A percentile compares a stretch with the other conserved stretches of the same genome.
Conservation (phyloP, 2,329 filamentous ascomycete genomes). For the Grosmannia serpens region DNA sequence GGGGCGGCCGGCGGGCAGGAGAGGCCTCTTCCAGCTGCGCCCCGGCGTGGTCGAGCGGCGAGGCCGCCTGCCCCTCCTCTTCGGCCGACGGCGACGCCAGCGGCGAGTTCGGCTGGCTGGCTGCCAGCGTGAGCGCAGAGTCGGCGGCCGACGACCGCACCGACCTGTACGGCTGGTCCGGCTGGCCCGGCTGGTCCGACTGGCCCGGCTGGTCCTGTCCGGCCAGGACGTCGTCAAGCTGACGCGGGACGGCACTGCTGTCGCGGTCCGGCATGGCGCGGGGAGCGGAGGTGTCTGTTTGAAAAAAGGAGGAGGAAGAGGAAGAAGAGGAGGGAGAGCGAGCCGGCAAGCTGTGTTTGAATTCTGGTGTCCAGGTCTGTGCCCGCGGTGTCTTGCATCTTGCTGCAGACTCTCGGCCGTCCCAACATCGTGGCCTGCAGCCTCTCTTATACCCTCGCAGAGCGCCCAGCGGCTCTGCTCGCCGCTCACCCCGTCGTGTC, state of each 20-base stretch:
- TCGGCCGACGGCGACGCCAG: background rate
- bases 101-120: background rate
- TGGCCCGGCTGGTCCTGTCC: no score
- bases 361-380: no score
- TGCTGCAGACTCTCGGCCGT: background rate
- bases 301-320: no score
- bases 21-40: background rate
- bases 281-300: background rate
- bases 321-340: no score
- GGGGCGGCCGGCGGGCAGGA: background rate
- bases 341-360: no score
- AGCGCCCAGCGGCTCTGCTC: no score
- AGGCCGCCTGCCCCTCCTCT: background rate
- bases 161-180: background rate
- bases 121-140: background rate
- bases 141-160: background rate
- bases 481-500: background rate
- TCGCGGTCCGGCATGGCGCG: background rate
- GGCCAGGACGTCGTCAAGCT: constrained; percentile 1
- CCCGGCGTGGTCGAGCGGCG: background rate
- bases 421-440: background rate
- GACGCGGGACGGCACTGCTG: no score
- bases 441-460: background rate
- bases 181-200: background rate
- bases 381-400: background rate